A percentile compares a stretch with the other conserved stretches of the same genome.
These are phyloP conservation scores for Botryosphaeria dothidea DNA, from an alignment of 2,329 filamentous ascomycete species.

Conservation along the genomic window DNA sequence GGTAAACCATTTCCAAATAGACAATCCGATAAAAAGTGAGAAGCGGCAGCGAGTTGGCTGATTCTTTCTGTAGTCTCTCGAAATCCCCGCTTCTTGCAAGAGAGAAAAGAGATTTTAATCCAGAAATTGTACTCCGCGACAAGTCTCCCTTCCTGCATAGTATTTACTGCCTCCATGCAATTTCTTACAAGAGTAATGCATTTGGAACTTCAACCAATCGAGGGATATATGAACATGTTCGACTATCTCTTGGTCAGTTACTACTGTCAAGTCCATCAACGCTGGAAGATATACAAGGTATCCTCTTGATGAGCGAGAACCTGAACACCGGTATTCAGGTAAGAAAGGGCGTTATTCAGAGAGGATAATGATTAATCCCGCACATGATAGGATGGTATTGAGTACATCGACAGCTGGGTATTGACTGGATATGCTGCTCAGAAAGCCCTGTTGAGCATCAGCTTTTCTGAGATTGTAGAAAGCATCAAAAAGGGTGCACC, in stretches of 20 bases:
- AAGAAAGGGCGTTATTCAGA: no score
- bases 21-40: no score
- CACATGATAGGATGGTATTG: neutral
- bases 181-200: no score
- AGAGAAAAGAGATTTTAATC: neutral
- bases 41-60: no score
- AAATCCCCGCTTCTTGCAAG: neutral
- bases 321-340: neutral
- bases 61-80: no score
- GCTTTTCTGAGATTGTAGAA: neutral
- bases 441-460: neutral
- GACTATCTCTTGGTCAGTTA: neutral
- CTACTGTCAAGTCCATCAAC: neutral
- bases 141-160: neutral
- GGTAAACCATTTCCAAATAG: no score
- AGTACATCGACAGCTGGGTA: neutral
- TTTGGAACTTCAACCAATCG: no score
- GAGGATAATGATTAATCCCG: no score
- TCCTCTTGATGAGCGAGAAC: neutral
- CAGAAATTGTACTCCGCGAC: neutral
- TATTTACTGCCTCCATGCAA: neutral
- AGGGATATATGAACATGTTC: neutral
- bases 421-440: neutral
- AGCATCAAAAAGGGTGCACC: neutral
- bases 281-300: neutral